Base-by-base conservation (phyloP, 139 green algal species). In the Nannochloris sp. region DNA sequence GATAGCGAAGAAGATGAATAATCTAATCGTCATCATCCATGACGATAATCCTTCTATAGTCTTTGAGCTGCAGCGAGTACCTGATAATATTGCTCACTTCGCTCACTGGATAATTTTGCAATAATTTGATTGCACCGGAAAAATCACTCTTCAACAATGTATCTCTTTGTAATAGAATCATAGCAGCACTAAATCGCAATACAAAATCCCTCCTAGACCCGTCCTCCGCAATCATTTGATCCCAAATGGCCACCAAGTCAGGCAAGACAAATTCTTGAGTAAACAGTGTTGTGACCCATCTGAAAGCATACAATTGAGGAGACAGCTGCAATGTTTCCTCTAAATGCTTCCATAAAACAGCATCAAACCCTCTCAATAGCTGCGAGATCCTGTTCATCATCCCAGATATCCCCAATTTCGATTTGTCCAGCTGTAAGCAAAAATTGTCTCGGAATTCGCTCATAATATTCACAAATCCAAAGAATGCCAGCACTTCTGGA, bases 401-500 rank as follows among this genome's bases (percentile, higher is more conserved):
- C 10, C 85, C 84, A 17, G 63, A 64, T 69, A 97, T 95, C 64
- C 91, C 91, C 29, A 86, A 82, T 28, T 69, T 67, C 30, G 78
- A 89, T 72, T 97, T 96, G 77, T 97, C 81, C 64, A 98, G 78
- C 79, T 95, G 82, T 67, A 89, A 68, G 73, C 85, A 95, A 55
- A 96, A 98, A 75, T 95, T 72, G 79, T 98, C 92, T 61, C 91
- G 60, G 64, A 91, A 91, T 53, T 94, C 87, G 28, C 69, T 69
- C 67, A 96, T 76, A 9, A 96, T 65, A 57, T 85, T 84, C 43
- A 91, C 73, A 68, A 97, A 95, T 70, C 85, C 95, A 66, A 84
- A 98, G 71, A 97, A 98, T 2, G 92, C 83, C 62, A 96, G 92
- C 4, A 89, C 82, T 80, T 97, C 92, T 4, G 92, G 87, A 37